Evolutionary conservation across 2,329 filamentous ascomycete species (phyloP).

Genomic region (Claviceps pusilla): DNA sequence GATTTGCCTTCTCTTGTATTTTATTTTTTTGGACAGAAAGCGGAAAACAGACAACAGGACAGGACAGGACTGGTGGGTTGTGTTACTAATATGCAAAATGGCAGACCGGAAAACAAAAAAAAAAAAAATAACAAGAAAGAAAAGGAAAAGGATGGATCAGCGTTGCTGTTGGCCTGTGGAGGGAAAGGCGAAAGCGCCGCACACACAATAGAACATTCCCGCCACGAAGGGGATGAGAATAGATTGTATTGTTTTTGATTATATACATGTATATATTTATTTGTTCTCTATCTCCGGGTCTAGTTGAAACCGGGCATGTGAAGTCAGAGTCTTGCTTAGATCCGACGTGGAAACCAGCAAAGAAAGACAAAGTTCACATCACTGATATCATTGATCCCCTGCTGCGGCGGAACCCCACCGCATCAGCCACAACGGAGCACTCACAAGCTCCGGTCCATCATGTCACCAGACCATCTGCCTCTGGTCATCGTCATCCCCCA

Average conservation of each 20-base stretch:
- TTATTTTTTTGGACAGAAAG: not conserved
- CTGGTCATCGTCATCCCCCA: not conserved
- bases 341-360: no score
- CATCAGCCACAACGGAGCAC: not conserved
- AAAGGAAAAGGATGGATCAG: not conserved
- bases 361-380: no score
- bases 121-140: not conserved
- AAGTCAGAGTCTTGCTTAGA: no score
- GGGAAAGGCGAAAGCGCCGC: not conserved
- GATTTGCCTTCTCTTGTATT: not conserved
- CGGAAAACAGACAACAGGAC: not conserved
- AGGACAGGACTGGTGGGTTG: not conserved
- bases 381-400: no score
- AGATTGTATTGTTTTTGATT: slow-evolving; percentile 1
- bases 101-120: not conserved
- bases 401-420: no score
- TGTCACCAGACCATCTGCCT: not conserved
- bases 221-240: not conserved
- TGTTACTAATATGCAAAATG: slow-evolving; percentile 1
- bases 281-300: no score
- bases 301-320: no score
- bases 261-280: no score
- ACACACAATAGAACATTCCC: slow-evolving; percentile 1
- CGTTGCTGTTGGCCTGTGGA: not conserved
- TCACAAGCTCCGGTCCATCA: not conserved